Conservation (phyloP, 768 basidiomycete species). For the Mycena polygramma region DNA sequence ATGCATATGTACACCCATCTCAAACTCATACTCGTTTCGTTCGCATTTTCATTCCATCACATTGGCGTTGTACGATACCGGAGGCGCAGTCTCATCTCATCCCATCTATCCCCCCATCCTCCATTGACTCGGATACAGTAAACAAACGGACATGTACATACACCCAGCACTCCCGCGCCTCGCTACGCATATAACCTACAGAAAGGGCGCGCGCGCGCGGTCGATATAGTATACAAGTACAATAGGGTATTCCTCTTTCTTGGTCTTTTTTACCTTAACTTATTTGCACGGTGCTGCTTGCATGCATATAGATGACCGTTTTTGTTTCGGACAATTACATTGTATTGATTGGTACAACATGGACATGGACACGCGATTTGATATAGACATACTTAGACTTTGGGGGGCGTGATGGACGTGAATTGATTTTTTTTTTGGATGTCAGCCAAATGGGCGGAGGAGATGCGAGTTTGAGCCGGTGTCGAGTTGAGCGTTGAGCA, state of each 20-base stretch:
- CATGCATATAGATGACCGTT: not conserved
- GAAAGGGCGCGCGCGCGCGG: not conserved
- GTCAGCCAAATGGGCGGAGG: too few species aligned
- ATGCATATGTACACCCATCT: conserved; percentile 10
- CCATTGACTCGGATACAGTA: not conserved
- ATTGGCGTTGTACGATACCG: too few species aligned
- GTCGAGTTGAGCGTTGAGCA: too few species aligned
- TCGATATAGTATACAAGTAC: not conserved
- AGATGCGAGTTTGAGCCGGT: too few species aligned
- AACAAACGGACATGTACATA: too few species aligned
- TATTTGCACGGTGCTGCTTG: too few species aligned
- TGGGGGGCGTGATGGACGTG: not conserved
- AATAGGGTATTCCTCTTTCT: not conserved
- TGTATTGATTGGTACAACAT: not conserved
- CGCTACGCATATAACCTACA: not conserved
- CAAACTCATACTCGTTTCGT: too few species aligned
- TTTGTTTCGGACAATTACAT: not conserved
- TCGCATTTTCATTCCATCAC: too few species aligned
- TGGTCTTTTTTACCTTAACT: too few species aligned
- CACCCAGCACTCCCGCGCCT: not conserved
- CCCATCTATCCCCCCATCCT: not conserved
- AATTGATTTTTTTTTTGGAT: not conserved
- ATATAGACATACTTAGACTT: not conserved
- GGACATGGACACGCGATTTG: too few species aligned
- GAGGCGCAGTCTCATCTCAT: not conserved